Base-by-base conservation (phyloP, 176 grass and related monocot genomes). In the Bothriochloa decipiens region DNA sequence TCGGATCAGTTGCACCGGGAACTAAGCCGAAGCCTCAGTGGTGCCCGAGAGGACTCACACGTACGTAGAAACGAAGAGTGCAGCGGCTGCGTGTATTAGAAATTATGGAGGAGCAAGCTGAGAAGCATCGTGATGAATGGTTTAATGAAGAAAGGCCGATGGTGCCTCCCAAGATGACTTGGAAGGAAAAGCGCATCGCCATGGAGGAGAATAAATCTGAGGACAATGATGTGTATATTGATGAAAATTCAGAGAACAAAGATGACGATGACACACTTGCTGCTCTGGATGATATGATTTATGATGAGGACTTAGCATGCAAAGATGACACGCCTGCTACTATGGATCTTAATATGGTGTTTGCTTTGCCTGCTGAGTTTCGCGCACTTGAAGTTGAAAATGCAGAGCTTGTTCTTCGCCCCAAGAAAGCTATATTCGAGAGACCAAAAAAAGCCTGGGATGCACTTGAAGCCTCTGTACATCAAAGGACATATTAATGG, bases 401-500 rank as follows among this genome's bases (percentile, higher is more conserved):
- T 49, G 61, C 77, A 14, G 15, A 79, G 1, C 60, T 66, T 45
- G 40, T 4, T 79, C 20, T 40, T n/a, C 36, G 36, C 39, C 1
- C 68, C 1, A 41, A 70, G n/a, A 11, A 2, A 2, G 18, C 39
- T 42, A 25, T 43, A 71, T 71, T 71, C 43, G 22, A 71, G 8
- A 70, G 20, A 4, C 68, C 68, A n/a, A 6, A 20, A 70, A 8
- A 4, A 64, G 2, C 23, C 2, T 2, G 8, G 17, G 1, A 15
- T 46, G 8, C 60, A 79, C 15, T 2, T 79, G 1, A 79, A 79
- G 15, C 76, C 76, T 20, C 46, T 78, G 3, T 63, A 63, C 5
- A 78, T 78, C 57, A 78, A 26, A 0, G 58, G 76, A 29, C 76
- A 78, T 27, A 80, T 50, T 6, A 5, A 50, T 50, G 47, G 47